Evolutionary conservation across 2,329 filamentous ascomycete species (phyloP), one percentile per base, ranked within the genome.

Genomic region (Aureobasidium sp.): DNA sequence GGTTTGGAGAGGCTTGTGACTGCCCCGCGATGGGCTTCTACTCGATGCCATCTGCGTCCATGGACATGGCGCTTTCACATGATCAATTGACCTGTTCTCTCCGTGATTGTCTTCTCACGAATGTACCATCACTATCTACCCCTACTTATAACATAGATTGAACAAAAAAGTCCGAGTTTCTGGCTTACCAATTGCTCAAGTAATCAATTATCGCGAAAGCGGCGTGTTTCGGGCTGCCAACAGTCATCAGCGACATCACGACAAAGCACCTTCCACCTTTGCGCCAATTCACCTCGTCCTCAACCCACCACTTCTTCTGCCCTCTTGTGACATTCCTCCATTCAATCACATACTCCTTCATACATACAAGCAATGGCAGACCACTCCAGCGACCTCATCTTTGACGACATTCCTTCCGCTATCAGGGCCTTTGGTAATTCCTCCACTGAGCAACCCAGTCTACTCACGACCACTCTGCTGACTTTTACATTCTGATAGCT

Each of bases 331-430:
- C 37, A 7, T 55, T 23, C 15, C 10, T 41, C 12, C 9, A 12
- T 37, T 29, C 36, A 20, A 20, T 29, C 12, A 15, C 29, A 42
- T 55, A 27, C 8, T 17, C 17, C 20, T 17, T 6, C n/a, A 56
- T n/a, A 37, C n/a, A 57, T 12, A 46, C 15, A 36, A 5, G 10
- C 48, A 44, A 62, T 62, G 60, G 60, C 60, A 51, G 51, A 55
- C 39, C 17, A 47, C 44, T 59, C 56, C 3, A 20, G 20, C 23
- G 58, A 64, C 23, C 64, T 57, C 59, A 48, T 56, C 34, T 76
- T 76, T 67, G 73, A 74, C 69, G 72, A 73, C 44, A 76, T 76
- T 68, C 72, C 73, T 64, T 72, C 75, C 62, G 70, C 73, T 36
- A 72, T 76, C 63, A 65, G 69, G 62, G 74, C 75, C 39, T 73